Evolutionary conservation across 2,329 filamentous ascomycete genomes (phyloP).

Genomic region (Paramyrothecium sp.): DNA sequence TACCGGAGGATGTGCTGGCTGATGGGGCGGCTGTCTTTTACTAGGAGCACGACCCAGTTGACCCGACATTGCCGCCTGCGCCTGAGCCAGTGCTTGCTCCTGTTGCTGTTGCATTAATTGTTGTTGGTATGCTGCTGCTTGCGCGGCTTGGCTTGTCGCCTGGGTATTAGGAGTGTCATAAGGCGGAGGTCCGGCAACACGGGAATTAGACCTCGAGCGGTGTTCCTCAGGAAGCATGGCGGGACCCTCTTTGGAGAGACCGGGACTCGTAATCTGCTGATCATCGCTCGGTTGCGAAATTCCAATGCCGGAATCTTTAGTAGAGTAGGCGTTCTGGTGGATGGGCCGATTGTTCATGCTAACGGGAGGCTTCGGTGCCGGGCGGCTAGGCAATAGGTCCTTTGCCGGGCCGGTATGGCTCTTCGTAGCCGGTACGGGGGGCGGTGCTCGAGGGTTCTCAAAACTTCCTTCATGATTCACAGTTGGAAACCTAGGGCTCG

Average conservation of each 20-base stretch:
- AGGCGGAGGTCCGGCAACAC: slow-evolving; percentile 51
- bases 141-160: slow-evolving; percentile 18
- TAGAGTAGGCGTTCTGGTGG: slow-evolving; percentile 47
- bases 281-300: slow-evolving; percentile 61
- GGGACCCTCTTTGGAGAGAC: slow-evolving; percentile 50
- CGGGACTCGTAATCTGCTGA: slow-evolving; percentile 40
- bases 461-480: slow-evolving; percentile 91
- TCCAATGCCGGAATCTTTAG: slow-evolving; percentile 63
- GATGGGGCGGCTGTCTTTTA: slow-evolving; percentile 56
- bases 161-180: slow-evolving; percentile 44
- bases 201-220: slow-evolving; percentile 68
- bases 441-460: slow-evolving; percentile 91
- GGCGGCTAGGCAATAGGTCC: slow-evolving; percentile 72
- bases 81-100: slow-evolving; percentile 77
- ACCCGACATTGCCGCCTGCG: slow-evolving; percentile 72
- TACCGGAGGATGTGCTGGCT: slow-evolving; percentile 16
- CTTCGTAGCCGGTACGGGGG: slow-evolving; percentile 71
- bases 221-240: slow-evolving; percentile 66
- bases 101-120: slow-evolving; percentile 77
- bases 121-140: slow-evolving; percentile 52
- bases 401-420: slow-evolving; percentile 42
- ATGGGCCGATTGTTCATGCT: slow-evolving; percentile 56
- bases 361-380: slow-evolving; percentile 83
- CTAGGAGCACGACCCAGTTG: slow-evolving; percentile 73
- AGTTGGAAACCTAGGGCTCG: slow-evolving; percentile 80